These are phyloP conservation scores for Venturia pyrina DNA, from an alignment of 2,329 filamentous ascomycete genomes.

Conservation along the genomic window DNA sequence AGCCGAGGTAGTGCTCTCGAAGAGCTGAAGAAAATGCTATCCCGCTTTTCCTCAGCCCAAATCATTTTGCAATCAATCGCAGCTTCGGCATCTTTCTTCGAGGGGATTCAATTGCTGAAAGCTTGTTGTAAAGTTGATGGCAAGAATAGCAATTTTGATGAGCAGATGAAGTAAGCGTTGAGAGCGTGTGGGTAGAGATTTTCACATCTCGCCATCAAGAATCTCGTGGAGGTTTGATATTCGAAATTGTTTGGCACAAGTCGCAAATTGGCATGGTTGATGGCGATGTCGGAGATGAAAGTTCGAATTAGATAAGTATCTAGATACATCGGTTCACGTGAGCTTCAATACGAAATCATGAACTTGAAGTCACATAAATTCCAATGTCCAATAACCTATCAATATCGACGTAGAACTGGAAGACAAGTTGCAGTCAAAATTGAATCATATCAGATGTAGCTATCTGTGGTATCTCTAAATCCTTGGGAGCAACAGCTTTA, in stretches of 20 bases:
- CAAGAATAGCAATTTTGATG: neutral
- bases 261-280: neutral
- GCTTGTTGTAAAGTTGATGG: neutral
- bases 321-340: neutral
- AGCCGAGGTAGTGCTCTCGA: neutral
- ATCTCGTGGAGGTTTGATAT: neutral
- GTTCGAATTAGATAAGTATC: no score
- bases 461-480: neutral
- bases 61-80: neutral
- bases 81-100: neutral
- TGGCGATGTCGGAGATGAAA: neutral
- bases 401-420: neutral
- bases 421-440: neutral
- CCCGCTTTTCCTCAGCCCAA: neutral
- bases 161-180: neutral
- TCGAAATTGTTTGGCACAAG: neutral
- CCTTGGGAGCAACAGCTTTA: neutral
- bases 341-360: neutral
- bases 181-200: neutral
- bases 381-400: no score
- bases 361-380: no score
- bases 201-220: neutral
- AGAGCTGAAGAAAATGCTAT: neutral
- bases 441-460: neutral
- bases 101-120: neutral